Conservation (phyloP, 352 stramenopile species). For the Elongisporangium undulatum region DNA sequence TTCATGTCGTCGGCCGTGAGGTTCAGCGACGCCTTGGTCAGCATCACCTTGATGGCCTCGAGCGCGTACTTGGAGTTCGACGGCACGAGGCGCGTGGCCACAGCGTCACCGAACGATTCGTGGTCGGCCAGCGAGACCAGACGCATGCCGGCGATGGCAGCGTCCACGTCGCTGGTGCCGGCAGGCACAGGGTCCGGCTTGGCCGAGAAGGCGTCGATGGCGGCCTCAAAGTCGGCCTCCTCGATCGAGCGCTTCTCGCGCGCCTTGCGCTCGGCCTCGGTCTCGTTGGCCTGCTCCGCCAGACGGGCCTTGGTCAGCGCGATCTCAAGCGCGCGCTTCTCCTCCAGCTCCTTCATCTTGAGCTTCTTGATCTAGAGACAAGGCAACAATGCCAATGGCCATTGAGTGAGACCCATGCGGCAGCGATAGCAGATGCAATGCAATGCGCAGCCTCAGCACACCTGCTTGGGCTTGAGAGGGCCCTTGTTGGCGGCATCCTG, state of each 20-base stretch:
- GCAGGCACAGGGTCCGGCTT: constrained; percentile 27
- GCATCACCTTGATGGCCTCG: constrained; percentile 75
- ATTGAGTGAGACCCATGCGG: not conserved
- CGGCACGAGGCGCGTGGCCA: constrained; percentile 44
- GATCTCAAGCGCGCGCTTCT: constrained; percentile 77
- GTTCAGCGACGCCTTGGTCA: constrained; percentile 76
- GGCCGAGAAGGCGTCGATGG: constrained; percentile 71
- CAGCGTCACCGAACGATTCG: constrained; percentile 61
- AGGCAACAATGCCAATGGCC: not conserved
- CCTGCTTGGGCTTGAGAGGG: constrained; percentile 75
- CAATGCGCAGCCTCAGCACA: constrained; percentile 1
- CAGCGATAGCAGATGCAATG: too few species aligned
- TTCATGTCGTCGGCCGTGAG: constrained; percentile 84
- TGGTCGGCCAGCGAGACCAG: constrained; percentile 70
- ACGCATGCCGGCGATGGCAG: constrained; percentile 51
- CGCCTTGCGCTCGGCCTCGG: constrained; percentile 49
- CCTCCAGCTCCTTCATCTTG: constrained; percentile 83
- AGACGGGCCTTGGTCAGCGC: constrained; percentile 70
- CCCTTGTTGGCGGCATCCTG: constrained; percentile 31
- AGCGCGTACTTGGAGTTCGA: constrained; percentile 78
- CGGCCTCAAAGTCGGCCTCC: constrained; percentile 71
- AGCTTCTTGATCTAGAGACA: constrained; percentile 67
- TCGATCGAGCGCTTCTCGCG: constrained; percentile 60
- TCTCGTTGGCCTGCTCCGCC: constrained; percentile 64
- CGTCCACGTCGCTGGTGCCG: constrained; percentile 31